Conservation (phyloP, 2,329 filamentous ascomycete genomes). For the Macrophomina phaseolina region DNA sequence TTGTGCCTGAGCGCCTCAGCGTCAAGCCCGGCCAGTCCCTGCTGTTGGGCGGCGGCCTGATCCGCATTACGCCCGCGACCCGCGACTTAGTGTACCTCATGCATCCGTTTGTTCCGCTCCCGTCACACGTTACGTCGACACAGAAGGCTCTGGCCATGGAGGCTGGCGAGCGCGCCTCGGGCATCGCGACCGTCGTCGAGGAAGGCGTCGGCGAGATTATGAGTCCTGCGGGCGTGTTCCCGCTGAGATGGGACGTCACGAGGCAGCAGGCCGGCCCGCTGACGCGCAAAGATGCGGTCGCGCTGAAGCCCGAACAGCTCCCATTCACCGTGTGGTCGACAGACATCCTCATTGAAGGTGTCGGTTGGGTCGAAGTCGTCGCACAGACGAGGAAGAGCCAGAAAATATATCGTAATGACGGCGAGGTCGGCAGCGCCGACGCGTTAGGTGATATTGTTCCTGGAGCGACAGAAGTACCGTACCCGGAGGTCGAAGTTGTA, state of each 20-base stretch:
- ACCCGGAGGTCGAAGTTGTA: constrained; percentile 82
- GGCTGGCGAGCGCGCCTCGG: constrained; percentile 63
- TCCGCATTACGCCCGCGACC: constrained; percentile 81
- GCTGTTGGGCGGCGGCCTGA: constrained; percentile 78
- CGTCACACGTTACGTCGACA: constrained; percentile 77
- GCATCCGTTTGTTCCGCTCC: constrained; percentile 85
- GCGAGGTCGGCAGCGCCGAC: neutral
- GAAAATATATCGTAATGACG: constrained; percentile 14
- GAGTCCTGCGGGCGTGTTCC: constrained; percentile 70
- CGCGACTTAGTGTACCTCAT: constrained; percentile 71
- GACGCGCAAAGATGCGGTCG: constrained; percentile 67
- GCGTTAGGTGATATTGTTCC: constrained; percentile 57
- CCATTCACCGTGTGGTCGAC: constrained; percentile 80
- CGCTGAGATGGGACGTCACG: constrained; percentile 83
- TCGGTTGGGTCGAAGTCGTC: constrained; percentile 90
- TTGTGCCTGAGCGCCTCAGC: constrained; percentile 73
- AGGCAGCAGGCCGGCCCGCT: constrained; percentile 76
- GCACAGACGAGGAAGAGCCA: constrained; percentile 72
- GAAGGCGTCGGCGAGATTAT: constrained; percentile 47
- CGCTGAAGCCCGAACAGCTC: constrained; percentile 68
- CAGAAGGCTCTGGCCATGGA: constrained; percentile 81
- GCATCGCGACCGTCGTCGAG: constrained; percentile 65
- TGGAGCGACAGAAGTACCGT: constrained; percentile 40
- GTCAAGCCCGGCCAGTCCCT: constrained; percentile 81
- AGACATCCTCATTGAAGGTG: constrained; percentile 89